Conservation (phyloP, 148 eudicot genomes). For the Limonium bicolor region DNA sequence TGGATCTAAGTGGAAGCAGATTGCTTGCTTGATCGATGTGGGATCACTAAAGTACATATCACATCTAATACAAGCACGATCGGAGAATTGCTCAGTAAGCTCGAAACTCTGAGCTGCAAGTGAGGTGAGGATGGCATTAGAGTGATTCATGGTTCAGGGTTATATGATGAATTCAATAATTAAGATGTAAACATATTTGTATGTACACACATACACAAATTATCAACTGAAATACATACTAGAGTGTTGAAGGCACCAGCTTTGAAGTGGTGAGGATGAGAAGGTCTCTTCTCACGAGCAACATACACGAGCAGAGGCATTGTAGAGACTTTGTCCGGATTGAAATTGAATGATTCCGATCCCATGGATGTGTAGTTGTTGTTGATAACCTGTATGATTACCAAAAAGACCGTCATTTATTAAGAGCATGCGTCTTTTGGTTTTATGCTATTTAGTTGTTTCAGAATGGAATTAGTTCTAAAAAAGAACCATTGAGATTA, state of each 20-base stretch:
- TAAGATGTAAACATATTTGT: neutral
- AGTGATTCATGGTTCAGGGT: neutral
- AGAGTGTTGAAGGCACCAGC: constrained; percentile 59
- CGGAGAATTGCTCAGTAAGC: constrained; percentile 20
- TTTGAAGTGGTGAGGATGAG: constrained; percentile 46
- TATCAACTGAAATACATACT: constrained; percentile 11
- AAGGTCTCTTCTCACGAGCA: constrained; percentile 48
- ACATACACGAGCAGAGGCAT: constrained; percentile 52
- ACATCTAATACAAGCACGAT: constrained; percentile 26
- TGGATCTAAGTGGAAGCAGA: constrained; percentile 33
- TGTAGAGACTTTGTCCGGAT: too few relatives aligned
- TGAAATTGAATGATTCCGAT: too few relatives aligned
- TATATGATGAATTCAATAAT: neutral
- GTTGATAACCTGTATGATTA: too few relatives aligned
- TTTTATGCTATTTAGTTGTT: too few relatives aligned
- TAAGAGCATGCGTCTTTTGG: too few relatives aligned
- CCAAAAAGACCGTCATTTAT: too few relatives aligned
- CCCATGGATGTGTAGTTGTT: too few relatives aligned
- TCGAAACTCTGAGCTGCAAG: constrained; percentile 28
- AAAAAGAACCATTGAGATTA: too few relatives aligned
- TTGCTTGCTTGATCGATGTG: constrained; percentile 23
- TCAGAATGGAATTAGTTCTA: too few relatives aligned
- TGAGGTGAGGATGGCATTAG: neutral
- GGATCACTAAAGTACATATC: constrained; percentile 38
- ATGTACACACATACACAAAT: neutral